phyloP scores from a whole-genome alignment of 1,139 yeast species.

The Debaryomyces sp. region DNA sequence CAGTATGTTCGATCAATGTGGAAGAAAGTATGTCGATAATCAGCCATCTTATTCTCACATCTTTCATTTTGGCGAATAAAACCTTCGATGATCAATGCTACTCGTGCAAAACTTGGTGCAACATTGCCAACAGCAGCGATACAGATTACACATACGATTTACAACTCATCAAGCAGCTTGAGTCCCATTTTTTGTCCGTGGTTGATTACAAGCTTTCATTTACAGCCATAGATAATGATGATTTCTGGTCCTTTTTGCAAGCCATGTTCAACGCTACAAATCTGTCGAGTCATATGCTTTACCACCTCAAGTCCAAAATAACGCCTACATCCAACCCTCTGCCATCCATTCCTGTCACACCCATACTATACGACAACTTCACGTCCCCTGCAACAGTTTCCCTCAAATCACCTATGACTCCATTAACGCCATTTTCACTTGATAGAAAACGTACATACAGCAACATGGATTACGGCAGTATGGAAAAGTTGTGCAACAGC shows the following conservation, averaged over 20 bases:
- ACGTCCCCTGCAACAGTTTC: conserved; percentile 10
- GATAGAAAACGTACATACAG: conserved; percentile 1
- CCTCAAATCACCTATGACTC: conserved; percentile 17
- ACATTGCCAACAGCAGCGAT: conserved; percentile 14
- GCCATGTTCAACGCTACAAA: background rate
- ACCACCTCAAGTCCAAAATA: background rate
- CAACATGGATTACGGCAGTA: background rate
- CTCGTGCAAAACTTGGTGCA: conserved; percentile 54
- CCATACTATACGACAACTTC: conserved; percentile 3
- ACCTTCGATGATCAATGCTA: conserved; percentile 54
- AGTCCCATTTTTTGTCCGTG: conserved; percentile 31
- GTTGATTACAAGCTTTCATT: conserved; percentile 34
- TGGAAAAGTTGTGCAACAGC: background rate
- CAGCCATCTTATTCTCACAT: conserved; percentile 31
- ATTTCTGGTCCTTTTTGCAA: conserved; percentile 27
- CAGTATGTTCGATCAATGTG: conserved; percentile 17
- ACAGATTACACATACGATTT: conserved; percentile 17
- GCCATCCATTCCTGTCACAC: background rate
- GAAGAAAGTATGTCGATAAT: conserved; percentile 22
- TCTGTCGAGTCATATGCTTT: background rate
- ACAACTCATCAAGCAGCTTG: conserved; percentile 29
- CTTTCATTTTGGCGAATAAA: conserved; percentile 51
- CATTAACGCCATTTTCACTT: conserved; percentile 16
- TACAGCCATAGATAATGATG: conserved; percentile 23
- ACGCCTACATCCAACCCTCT: conserved; percentile 2